phyloP scores from a whole-genome alignment of 2,329 filamentous ascomycete species.

The Graphilbum fragrans region DNA sequence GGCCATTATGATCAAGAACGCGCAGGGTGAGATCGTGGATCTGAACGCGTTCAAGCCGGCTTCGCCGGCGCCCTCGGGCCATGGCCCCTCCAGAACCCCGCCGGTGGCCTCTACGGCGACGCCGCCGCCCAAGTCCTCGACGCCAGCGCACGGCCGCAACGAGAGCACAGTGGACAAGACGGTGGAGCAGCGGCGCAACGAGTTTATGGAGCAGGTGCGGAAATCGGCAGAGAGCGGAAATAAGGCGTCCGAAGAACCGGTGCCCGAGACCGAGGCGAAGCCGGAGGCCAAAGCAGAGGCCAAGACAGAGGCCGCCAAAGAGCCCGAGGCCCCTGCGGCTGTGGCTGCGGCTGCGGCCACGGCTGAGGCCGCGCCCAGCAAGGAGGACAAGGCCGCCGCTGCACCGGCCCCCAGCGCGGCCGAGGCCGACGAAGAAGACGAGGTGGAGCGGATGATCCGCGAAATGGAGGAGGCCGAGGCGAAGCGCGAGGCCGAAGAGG shows the following conservation, averaged over 20 bases:
- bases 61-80: constrained; percentile 39
- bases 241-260: constrained; percentile 15
- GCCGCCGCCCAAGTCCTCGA: constrained; percentile 65
- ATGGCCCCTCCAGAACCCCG: constrained; percentile 46
- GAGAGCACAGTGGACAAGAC: constrained; percentile 65
- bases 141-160: constrained; percentile 53
- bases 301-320: not conserved
- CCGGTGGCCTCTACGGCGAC: constrained; percentile 65
- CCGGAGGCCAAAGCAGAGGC: not conserved
- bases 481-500: constrained; percentile 9
- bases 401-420: constrained; percentile 13
- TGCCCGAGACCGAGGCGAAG: too few relatives aligned
- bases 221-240: constrained; percentile 22
- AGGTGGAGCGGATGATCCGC: constrained; percentile 13
- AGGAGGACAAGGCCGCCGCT: constrained; percentile 15
- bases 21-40: constrained; percentile 65
- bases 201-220: constrained; percentile 69
- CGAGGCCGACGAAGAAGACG: constrained; percentile 24
- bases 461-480: constrained; percentile 14
- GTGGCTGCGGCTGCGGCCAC: not conserved
- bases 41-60: constrained; percentile 49
- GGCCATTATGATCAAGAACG: constrained; percentile 73
- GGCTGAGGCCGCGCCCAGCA: constrained; percentile 13
- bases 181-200: constrained; percentile 68
- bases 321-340: not conserved